phyloP scores from a whole-genome alignment of 192 early-diverging fungal genomes.

The Umbelopsis isabellina region DNA sequence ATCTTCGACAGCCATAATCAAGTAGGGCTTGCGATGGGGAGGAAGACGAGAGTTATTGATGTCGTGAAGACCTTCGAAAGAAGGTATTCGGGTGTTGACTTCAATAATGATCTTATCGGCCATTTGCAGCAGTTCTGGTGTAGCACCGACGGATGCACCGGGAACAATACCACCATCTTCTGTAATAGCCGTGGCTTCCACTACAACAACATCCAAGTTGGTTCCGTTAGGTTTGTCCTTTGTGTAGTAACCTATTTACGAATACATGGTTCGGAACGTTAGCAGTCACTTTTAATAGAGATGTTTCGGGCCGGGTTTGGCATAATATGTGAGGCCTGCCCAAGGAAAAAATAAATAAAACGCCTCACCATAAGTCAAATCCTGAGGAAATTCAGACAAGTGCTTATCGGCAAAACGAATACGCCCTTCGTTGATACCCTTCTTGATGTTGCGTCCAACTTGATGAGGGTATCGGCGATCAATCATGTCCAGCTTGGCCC shows the following conservation, averaged over 20 bases:
- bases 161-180: constrained; percentile 49
- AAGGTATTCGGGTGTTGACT: constrained; percentile 48
- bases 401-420: constrained; percentile 51
- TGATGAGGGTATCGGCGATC: constrained; percentile 50
- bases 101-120: constrained; percentile 46
- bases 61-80: constrained; percentile 48
- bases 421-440: constrained; percentile 43
- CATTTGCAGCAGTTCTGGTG: constrained; percentile 46
- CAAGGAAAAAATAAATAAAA: neutral
- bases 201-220: constrained; percentile 44
- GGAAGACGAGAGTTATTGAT: constrained; percentile 33
- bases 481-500: constrained; percentile 48
- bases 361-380: constrained; percentile 36
- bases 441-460: constrained; percentile 40
- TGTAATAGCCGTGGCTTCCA: constrained; percentile 47
- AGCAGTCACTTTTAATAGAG: too few relatives aligned
- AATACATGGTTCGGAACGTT: neutral
- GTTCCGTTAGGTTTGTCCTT: constrained; percentile 37
- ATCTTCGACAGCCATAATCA: constrained; percentile 45
- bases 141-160: constrained; percentile 47
- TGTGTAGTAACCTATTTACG: constrained; percentile 33
- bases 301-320: neutral
- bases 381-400: constrained; percentile 49
- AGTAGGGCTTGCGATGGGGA: constrained; percentile 45
- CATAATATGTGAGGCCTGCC: too few relatives aligned